These are phyloP conservation scores for Sporisorium scitamineum DNA, from an alignment of 1,284 basidiomycete species.

Conservation along the genomic window DNA sequence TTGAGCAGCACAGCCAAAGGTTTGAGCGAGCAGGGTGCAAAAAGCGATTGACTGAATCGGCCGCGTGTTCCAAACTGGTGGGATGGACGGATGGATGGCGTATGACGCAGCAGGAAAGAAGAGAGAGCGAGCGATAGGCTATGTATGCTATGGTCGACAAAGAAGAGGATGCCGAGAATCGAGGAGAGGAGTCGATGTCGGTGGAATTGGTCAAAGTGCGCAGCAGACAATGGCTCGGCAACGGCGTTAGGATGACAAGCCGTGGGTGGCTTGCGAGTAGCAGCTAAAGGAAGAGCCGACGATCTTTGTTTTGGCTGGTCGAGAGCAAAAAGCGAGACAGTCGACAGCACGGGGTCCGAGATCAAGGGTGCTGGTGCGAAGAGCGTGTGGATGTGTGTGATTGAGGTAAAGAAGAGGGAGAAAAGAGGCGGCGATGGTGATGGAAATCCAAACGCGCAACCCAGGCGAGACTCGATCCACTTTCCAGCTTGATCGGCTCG, in stretches of 20 bases:
- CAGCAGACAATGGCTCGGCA: slow-evolving; percentile 17
- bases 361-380: background rate
- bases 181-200: slow-evolving; percentile 18
- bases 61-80: background rate
- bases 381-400: background rate
- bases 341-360: slow-evolving; percentile 6
- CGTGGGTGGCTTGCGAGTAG: no score
- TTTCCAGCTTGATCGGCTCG: slow-evolving; percentile 42
- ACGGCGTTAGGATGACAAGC: no score
- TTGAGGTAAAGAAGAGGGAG: background rate
- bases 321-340: background rate
- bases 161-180: background rate
- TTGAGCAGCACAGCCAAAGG: background rate
- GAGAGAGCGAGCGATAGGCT: background rate
- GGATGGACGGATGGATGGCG: background rate
- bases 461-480: background rate
- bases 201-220: slow-evolving; percentile 15
- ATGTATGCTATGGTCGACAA: background rate
- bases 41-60: no score
- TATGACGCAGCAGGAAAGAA: background rate
- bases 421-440: slow-evolving; percentile 13
- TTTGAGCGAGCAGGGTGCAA: background rate
- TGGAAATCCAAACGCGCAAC: slow-evolving; percentile 1
- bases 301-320: background rate
- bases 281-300: background rate